Evolutionary conservation across 495 filamentous ascomycete genomes (phyloP), one percentile per base, ranked within the genome.

Genomic region (Penicillium waksmanii): DNA sequence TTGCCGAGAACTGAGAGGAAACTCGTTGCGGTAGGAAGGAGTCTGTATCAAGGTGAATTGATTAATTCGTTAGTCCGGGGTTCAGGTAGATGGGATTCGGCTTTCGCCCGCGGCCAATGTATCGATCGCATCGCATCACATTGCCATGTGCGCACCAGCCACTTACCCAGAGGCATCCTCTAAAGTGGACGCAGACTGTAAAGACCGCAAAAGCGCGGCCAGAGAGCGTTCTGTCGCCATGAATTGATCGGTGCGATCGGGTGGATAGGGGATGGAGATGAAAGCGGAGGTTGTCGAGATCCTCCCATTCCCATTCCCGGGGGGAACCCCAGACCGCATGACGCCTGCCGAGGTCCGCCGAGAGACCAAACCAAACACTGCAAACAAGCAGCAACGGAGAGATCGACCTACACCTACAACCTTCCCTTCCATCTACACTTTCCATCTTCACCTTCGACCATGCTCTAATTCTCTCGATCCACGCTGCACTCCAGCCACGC

Each of bases 1-100:
- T 98, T 98, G 35, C 85, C 86, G 40, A 98, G 86, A 34, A 87
- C 85, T 19, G 91, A 88, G 23, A 98, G 80, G 27, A 98, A 85
- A 25, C 89, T 87, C 27, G 89, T 87, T 15, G 94, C 91, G 38
- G 89, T 94, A 49, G 83, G 86, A 61, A 95, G 86, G 56, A 98
- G 84, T 54, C 89, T 89, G 12, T 5, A 61, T 56, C 12, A 19
- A 3, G 23, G 36, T 36, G 23, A 55, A 36, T 31, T 31, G 27
- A 31, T 31, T 0, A 0, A 31, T 31, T 31, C 27, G 27, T 31
- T 31, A 31, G 27, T 9, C 27, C 27, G 27, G 27, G 27, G 27
- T 9, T 9, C 27, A 31, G 27, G 6, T 8, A 31, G 6, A 23
- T 23, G 23, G 23, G 23, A 31, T 31, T 31, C 27, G 27, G 27